These are phyloP conservation scores for Fusarium temperatum DNA, from an alignment of 2,329 filamentous ascomycete species.

Conservation along the genomic window DNA sequence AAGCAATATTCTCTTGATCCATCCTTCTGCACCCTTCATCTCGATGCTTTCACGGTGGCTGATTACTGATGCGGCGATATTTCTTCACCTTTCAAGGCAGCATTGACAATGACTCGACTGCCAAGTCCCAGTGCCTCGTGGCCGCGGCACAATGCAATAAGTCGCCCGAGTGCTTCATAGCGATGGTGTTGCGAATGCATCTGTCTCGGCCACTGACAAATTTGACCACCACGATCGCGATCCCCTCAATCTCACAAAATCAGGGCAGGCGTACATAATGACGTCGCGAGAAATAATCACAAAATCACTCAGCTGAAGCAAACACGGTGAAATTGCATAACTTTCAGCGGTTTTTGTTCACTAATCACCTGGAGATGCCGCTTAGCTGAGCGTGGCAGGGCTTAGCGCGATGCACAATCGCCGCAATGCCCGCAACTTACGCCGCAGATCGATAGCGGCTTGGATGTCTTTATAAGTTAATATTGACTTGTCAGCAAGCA, in stretches of 20 bases:
- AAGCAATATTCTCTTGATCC: rapidly evolving
- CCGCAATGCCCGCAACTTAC: not conserved
- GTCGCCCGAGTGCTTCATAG: not conserved
- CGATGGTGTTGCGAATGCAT: not conserved
- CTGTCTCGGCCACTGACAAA: not conserved
- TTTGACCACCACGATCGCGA: not conserved
- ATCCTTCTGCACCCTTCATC: not conserved
- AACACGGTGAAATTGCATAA: not conserved
- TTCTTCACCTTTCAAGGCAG: not conserved
- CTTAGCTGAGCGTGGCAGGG: not conserved
- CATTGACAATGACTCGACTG: not conserved
- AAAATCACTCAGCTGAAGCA: not conserved
- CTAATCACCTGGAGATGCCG: not conserved
- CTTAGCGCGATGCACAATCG: not conserved
- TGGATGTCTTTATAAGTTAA: not conserved
- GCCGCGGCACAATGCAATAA: not conserved
- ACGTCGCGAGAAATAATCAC: not conserved
- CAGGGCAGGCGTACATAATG: not conserved
- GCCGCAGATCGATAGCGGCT: not conserved
- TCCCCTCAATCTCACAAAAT: not conserved
- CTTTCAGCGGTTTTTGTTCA: not conserved
- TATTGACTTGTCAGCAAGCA: not conserved
- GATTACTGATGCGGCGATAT: not conserved
- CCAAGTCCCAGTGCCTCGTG: not conserved
- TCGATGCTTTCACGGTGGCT: not conserved